Base-by-base conservation (phyloP, 805 yeast genomes). In the Priceomyces castillae region DNA sequence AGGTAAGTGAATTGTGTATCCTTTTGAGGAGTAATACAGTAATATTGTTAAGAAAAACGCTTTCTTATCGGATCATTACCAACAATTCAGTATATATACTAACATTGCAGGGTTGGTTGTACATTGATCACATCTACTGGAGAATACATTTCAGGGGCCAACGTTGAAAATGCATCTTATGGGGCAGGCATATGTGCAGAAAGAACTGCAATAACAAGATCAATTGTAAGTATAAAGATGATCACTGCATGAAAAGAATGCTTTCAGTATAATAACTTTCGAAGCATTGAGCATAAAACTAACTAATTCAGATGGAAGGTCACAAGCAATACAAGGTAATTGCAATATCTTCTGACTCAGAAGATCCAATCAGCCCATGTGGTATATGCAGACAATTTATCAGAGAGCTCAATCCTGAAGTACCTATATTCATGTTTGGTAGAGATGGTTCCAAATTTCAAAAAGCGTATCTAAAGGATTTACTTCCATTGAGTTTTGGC, bases 301-400 rank as follows among this genome's bases (percentile, higher is more conserved):
- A 54, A 54, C 57, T 28, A 11, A 22, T 44, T 4, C 43, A 64
- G 67, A 64, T 57, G 65, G 62, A 55, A 34, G 80, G 80, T 0
- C 63, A 69, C 43, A 57, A 49, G 3, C 39, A 48, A 18, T 76
- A 84, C 58, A 69, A 65, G 46, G 87, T 86, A 1, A 66, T 88
- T 44, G 95, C 84, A 3, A 77, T 88, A 7, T 69, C 86, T 3
- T 76, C 86, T 17, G 90, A 84, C 56, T 52, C 74, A 35, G 56
- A 58, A 1, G 75, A 74, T 1, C 76, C 82, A 23, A 81, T 86
- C 9, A 72, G 90, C 7, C 99, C 99, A 0, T 92, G 99, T 61
- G 99, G 99, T 3, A 83, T 94, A 30, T 92, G 99, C 57, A 73
- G 99, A 42, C 99, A 92, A 63, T 78, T 85, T 43, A 80, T 92